Conservation (phyloP, 2,329 filamentous ascomycete genomes). For the Apiospora kogelbergensis region DNA sequence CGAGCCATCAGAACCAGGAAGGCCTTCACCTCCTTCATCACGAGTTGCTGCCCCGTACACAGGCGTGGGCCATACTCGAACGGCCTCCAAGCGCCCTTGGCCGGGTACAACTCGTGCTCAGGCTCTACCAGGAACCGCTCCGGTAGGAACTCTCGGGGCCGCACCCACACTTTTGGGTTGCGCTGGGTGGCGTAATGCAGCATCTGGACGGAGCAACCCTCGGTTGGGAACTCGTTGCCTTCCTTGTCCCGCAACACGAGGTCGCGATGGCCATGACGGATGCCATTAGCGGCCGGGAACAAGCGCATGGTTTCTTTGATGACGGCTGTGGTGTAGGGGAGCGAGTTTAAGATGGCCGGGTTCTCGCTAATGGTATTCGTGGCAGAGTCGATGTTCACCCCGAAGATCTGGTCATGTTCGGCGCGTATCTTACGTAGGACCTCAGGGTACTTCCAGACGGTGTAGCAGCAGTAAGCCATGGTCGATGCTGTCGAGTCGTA, state of each 20-base stretch:
- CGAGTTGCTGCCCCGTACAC: constrained; percentile 58
- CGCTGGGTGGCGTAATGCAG: constrained; percentile 29
- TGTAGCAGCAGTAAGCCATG: constrained; percentile 30
- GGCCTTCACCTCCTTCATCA: constrained; percentile 50
- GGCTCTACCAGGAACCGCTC: constrained; percentile 41
- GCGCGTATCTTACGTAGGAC: constrained; percentile 34
- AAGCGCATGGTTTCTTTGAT: constrained; percentile 54
- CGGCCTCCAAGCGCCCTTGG: constrained; percentile 49
- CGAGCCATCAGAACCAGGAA: constrained; percentile 48
- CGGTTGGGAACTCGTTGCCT: constrained; percentile 42
- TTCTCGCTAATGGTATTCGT: constrained; percentile 38
- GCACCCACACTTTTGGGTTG: constrained; percentile 42
- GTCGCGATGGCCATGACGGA: constrained; percentile 42
- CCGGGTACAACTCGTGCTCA: constrained; percentile 32
- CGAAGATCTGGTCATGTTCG: constrained; percentile 40
- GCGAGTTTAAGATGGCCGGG: constrained; percentile 45
- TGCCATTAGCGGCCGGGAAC: constrained; percentile 46
- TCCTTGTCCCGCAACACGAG: constrained; percentile 38
- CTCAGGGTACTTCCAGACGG: constrained; percentile 30
- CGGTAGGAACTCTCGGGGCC: constrained; percentile 45
- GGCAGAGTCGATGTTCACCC: constrained; percentile 35
- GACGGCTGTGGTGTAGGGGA: constrained; percentile 51
- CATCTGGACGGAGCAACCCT: constrained; percentile 34
- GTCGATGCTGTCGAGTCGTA: constrained; percentile 39
- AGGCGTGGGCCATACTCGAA: constrained; percentile 55